Evolutionary conservation across 352 stramenopile genomes (phyloP).

Genomic region (Ophiocytium majus): DNA sequence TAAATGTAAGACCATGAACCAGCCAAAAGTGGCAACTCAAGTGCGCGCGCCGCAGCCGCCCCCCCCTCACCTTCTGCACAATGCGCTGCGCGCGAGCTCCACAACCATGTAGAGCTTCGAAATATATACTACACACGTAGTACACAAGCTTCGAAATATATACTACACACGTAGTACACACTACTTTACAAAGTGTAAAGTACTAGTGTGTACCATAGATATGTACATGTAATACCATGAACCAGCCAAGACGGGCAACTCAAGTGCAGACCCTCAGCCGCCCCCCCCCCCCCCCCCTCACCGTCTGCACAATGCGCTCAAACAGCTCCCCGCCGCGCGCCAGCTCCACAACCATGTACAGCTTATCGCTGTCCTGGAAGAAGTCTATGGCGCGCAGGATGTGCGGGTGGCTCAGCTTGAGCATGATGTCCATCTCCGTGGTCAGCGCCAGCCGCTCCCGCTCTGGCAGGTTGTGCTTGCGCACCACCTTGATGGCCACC

Average conservation of each 20-base stretch:
- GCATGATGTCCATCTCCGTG: conserved; percentile 57
- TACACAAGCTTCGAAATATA: too few species aligned
- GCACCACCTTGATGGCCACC: conserved; percentile 86
- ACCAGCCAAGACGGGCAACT: too few species aligned
- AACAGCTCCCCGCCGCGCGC: conserved; percentile 93
- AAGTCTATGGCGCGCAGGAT: conserved; percentile 77
- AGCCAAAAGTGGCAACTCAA: too few species aligned
- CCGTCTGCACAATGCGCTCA: conserved; percentile 83
- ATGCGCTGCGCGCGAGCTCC: conserved; percentile 91
- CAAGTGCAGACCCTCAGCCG: neutral
- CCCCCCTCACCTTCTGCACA: conserved; percentile 71
- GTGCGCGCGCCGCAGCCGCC: too few species aligned
- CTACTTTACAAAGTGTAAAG: too few species aligned
- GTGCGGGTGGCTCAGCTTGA: conserved; percentile 55
- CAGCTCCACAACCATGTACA: conserved; percentile 96
- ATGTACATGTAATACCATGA: too few species aligned
- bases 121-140: too few species aligned
- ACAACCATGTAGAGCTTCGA: conserved; percentile 96
- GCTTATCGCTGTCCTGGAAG: conserved; percentile 86
- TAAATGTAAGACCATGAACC: too few species aligned
- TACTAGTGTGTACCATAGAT: too few species aligned
- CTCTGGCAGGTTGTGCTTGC: conserved; percentile 73
- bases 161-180: too few species aligned
- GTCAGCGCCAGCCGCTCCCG: conserved; percentile 79
- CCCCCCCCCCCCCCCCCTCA: neutral